These are phyloP conservation scores for Coccomyxa subellipsoidea DNA, from an alignment of 163 green algal genomes.

Conservation along the genomic window DNA sequence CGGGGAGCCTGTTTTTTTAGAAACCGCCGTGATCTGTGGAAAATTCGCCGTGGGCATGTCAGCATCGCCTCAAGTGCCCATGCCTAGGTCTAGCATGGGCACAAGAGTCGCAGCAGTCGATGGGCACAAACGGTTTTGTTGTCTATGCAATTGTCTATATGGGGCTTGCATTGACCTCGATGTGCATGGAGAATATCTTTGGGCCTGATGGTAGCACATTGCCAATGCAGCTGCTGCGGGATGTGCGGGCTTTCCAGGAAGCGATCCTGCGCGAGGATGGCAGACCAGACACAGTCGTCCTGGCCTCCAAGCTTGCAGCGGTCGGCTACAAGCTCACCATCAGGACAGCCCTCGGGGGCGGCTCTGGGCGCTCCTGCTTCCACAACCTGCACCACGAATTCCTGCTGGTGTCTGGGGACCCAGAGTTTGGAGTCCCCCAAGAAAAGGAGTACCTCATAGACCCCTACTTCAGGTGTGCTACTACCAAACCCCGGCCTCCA, in stretches of 20 bases:
- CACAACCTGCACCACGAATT: conserved; percentile 51
- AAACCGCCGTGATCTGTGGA: neutral
- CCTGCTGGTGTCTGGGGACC: conserved; percentile 31
- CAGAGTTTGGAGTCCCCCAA: neutral
- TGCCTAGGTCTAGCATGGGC: neutral
- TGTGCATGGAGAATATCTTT: neutral
- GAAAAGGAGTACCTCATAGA: conserved; percentile 36
- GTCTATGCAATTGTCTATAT: too few species aligned
- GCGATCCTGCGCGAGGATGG: conserved; percentile 36
- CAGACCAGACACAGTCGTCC: conserved; percentile 20
- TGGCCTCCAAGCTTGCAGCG: conserved; percentile 39
- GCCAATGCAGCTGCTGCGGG: conserved; percentile 41
- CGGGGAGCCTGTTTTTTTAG: too few species aligned
- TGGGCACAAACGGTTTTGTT: too few species aligned
- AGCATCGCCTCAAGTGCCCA: neutral
- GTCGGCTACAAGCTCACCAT: conserved; percentile 41
- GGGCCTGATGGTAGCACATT: neutral
- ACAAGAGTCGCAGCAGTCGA: too few species aligned
- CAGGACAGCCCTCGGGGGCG: conserved; percentile 42
- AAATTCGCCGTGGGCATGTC: neutral
- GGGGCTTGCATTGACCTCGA: too few species aligned
- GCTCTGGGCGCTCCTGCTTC: conserved; percentile 44
- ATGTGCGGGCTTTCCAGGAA: conserved; percentile 32
- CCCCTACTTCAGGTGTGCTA: conserved; percentile 23
- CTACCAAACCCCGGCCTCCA: too few species aligned